Evolutionary conservation across 306 rosid genomes (phyloP), one percentile per base, ranked within the genome.

Genomic region (Begonia peltatifolia): DNA sequence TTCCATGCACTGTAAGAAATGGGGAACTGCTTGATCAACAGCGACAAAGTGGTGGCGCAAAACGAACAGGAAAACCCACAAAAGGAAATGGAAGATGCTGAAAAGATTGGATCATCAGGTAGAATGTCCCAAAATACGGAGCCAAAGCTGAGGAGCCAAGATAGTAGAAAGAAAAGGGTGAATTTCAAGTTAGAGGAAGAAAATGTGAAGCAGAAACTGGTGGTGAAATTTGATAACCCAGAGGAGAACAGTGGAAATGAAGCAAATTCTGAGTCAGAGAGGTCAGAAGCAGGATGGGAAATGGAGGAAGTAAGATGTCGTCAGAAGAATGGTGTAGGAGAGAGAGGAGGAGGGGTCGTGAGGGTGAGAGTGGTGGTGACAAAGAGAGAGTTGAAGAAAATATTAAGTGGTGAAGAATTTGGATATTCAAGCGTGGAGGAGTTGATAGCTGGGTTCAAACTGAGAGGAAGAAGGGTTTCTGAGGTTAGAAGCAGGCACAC

Each of bases 301-400:
- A 15, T 60, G 7, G 23, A 38, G 41, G 69, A 65, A 30, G 69
- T 59, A 11, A 48, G 57, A 11, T 55, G 78, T 55, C 70, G 57
- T 49, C 67, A 63, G 56, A 8, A 64, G 70, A 51, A 72, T 60
- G 53, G 59, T 46, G 4, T 4, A 11, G 68, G 62, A n/a, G 51
- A 61, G 22, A 57, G 71, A n/a, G 71, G 59, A 52, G 71, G 69
- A 38, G 82, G 80, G 47, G 46, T 38, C 49, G 75, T 83, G 80
- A 90, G 95, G 79, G 73, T 90, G 69, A 79, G 71, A 58, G 55
- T 85, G 68, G 82, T 83, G 71, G 69, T 90, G 77, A 85, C 81
- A 51, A 81, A 59, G 62, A 63, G 76, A 56, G 95, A 85, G 80
- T 69, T 90, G 70, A 75, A 73, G 35, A 72, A 63, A 63, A 58